Evolutionary conservation across 352 stramenopile species (phyloP).

Genomic region (Globisporangium acanthophoron): DNA sequence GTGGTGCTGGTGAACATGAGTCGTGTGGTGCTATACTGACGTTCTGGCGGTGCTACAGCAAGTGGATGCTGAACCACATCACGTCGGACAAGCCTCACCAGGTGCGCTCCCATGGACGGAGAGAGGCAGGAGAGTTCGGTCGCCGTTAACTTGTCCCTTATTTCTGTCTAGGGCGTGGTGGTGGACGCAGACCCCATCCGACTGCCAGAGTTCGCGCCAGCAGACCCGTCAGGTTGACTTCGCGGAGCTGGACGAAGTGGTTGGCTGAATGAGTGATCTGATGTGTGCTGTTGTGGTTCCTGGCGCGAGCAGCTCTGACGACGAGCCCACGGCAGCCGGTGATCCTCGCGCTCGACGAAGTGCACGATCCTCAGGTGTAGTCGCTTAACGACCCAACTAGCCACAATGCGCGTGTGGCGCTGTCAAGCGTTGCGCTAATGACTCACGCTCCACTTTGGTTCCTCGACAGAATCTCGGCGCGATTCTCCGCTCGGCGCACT

Average conservation of each 20-base stretch:
- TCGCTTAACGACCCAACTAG: background rate
- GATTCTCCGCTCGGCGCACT: constrained; percentile 74
- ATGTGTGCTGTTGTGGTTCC: background rate
- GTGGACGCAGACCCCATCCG: constrained; percentile 60
- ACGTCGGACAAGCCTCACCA: constrained; percentile 80
- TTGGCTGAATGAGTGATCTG: background rate
- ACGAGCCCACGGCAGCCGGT: constrained; percentile 38
- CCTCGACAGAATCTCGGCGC: constrained; percentile 55
- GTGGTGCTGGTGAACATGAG: background rate
- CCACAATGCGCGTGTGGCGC: background rate
- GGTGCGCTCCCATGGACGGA: constrained; percentile 14
- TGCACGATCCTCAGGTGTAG: constrained; percentile 67
- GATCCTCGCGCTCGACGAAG: constrained; percentile 68
- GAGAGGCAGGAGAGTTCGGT: background rate
- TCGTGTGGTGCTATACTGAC: background rate
- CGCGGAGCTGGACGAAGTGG: background rate
- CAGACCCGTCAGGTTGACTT: constrained; percentile 33
- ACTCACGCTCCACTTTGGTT: background rate
- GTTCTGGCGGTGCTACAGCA: constrained; percentile 23
- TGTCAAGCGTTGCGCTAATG: background rate
- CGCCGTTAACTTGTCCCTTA: background rate
- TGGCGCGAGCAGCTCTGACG: constrained; percentile 21
- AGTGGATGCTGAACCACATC: constrained; percentile 84
- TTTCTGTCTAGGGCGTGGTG: constrained; percentile 43
- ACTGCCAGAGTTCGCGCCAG: constrained; percentile 47